Evolutionary conservation across 345 rosid species (phyloP), one percentile per base, ranked within the genome.

Genomic region (Kernera saxatilis): DNA sequence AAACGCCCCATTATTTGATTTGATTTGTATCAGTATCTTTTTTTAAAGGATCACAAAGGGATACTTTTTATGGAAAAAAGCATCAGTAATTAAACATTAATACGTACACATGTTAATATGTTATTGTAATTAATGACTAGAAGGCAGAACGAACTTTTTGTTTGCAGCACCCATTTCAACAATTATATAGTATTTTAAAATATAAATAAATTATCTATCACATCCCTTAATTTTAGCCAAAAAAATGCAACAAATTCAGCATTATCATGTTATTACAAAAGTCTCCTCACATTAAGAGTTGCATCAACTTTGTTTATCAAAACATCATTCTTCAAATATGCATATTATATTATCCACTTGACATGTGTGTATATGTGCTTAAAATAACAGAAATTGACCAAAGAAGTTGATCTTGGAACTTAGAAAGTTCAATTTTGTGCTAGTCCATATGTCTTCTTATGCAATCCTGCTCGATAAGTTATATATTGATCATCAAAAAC

Each of bases 271-370:
- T 32, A 53, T 43, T 57, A 60, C 27, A 36, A 50, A 54, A 52
- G 57, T 37, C 41, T 53, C 29, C 32, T 71, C 18, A 9, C 21
- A 18, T 39, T 48, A 18, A 35, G 29, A 58, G 17, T 43, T 56
- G n/a, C n/a, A 52, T 6, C 27, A 41, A n/a, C 23, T 53, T 13
- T 62, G 10, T 52, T 72, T 54, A 5, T 40, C 75, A 61, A 50
- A 40, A 45, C 15, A 32, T 8, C 25, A 23, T 54, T 64, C 63
- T 53, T 63, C 30, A 23, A 64, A 22, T 46, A 13, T 33, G 1
- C 21, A 12, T 25, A 64, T 18, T 33, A 33, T 64, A 64, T 23
- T 35, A 64, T 14, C 71, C 64, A 72, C 65, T 72, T 64, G 76
- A 35, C 30, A 33, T 43, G 37, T 43, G 33, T 57, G 2, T 23